Percentiles rank a stretch among this genome's conserved stretches.
Evolutionary conservation across 495 filamentous ascomycete species (phyloP).

Genomic region (Aspergillus taichungensis): DNA sequence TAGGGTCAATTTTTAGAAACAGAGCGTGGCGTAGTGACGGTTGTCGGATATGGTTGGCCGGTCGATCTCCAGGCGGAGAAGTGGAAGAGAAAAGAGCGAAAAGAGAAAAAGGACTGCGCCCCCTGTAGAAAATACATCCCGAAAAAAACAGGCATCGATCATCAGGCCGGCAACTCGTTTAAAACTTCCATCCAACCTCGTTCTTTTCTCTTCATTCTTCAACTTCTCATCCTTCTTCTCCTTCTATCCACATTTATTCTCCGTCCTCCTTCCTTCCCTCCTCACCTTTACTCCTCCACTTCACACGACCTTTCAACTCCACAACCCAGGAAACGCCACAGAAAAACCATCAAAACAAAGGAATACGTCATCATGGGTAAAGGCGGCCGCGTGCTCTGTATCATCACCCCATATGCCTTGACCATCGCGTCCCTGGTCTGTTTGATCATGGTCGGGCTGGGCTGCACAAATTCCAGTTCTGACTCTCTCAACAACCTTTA

Average conservation of each 20-base stretch:
- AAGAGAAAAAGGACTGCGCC: neutral
- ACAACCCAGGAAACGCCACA: neutral
- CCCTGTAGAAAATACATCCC: neutral
- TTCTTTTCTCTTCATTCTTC: neutral
- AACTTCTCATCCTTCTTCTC: neutral
- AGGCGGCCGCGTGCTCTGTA: constrained; percentile 69
- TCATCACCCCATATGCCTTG: constrained; percentile 68
- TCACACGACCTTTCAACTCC: neutral
- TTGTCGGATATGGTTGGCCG: neutral
- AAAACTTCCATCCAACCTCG: neutral
- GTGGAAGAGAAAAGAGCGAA: neutral
- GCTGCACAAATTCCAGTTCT: constrained; percentile 58
- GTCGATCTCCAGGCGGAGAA: neutral
- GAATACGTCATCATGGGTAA: constrained; percentile 49
- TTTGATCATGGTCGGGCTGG: constrained; percentile 61
- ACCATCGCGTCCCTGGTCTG: constrained; percentile 65
- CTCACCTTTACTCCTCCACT: too few species aligned
- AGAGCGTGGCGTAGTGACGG: constrained; percentile 5
- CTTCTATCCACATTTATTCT: neutral
- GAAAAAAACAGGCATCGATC: too few species aligned
- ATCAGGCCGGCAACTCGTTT: too few species aligned
- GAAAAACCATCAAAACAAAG: too few species aligned
- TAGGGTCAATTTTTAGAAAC: constrained; percentile 4
- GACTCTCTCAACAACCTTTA: constrained; percentile 45
- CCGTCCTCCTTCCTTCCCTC: neutral